phyloP scores from a whole-genome alignment of 306 rosid genomes.

The Lotus japonicus region DNA sequence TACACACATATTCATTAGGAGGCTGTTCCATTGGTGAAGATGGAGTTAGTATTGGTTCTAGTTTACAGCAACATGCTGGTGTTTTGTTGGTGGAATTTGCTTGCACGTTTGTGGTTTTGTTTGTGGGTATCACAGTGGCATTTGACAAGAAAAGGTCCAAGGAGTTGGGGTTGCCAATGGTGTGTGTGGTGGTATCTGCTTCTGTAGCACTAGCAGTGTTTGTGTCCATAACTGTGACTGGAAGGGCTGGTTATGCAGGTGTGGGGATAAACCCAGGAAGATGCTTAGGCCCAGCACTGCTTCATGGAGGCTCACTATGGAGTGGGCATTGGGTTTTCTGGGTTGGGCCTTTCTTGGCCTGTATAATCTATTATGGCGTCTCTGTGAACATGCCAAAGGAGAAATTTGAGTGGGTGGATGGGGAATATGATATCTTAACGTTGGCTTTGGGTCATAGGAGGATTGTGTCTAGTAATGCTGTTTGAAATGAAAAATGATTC shows the following conservation, averaged over 20 bases:
- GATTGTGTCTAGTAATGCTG: background rate
- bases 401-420: constrained; percentile 22
- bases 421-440: constrained; percentile 24
- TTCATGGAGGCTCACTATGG: constrained; percentile 51
- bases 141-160: constrained; percentile 48
- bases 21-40: constrained; percentile 46
- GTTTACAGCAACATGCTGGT: background rate
- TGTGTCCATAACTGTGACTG: constrained; percentile 48
- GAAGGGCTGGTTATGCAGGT: constrained; percentile 46
- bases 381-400: constrained; percentile 42
- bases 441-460: constrained; percentile 5
- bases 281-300: constrained; percentile 61
- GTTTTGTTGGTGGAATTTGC: constrained; percentile 50
- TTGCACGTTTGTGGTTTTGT: constrained; percentile 65
- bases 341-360: constrained; percentile 66
- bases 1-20: constrained; percentile 37
- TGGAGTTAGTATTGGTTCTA: background rate
- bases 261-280: constrained; percentile 65
- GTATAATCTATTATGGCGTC: constrained; percentile 37
- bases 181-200: constrained; percentile 47
- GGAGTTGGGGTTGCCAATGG: constrained; percentile 45
- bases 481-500: background rate
- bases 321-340: constrained; percentile 74
- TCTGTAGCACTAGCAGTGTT: constrained; percentile 51
- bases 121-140: constrained; percentile 46